phyloP scores from a whole-genome alignment of 2,329 filamentous ascomycete species.

The Colletotrichum tabaci region DNA sequence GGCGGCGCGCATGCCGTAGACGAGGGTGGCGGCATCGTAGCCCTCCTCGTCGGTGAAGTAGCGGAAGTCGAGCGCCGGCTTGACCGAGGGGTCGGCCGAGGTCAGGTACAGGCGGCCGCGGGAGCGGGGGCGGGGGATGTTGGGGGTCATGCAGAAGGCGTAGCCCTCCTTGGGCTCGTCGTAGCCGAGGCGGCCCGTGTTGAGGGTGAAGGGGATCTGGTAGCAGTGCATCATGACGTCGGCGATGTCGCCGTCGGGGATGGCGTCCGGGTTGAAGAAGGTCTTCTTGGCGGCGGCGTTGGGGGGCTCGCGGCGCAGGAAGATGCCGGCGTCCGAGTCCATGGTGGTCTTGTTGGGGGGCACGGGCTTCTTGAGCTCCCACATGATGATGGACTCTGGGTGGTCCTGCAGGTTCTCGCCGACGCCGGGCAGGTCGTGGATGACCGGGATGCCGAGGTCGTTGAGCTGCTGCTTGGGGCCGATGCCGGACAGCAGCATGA shows the following conservation, averaged over 20 bases:
- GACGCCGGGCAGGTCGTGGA: constrained; percentile 71
- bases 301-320: constrained; percentile 82
- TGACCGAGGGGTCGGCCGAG: constrained; percentile 80
- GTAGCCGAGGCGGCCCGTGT: constrained; percentile 86
- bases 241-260: constrained; percentile 79
- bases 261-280: constrained; percentile 63
- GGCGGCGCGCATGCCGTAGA: constrained; percentile 83
- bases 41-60: constrained; percentile 91
- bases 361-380: constrained; percentile 83
- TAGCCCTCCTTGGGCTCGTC: constrained; percentile 75
- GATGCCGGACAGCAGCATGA: constrained; percentile 71
- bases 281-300: constrained; percentile 73
- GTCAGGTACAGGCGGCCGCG: constrained; percentile 84
- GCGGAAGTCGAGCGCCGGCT: constrained; percentile 88
- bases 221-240: constrained; percentile 99
- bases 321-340: constrained; percentile 92
- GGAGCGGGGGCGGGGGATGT: constrained; percentile 87
- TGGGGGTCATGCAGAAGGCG: constrained; percentile 94
- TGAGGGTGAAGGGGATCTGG: constrained; percentile 92
- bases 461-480: constrained; percentile 69
- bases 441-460: constrained; percentile 68
- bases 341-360: constrained; percentile 88
- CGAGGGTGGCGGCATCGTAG: constrained; percentile 86
- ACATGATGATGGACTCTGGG: constrained; percentile 71
- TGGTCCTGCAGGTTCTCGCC: constrained; percentile 75